Evolutionary conservation across 768 basidiomycete species (phyloP), one percentile per base, ranked within the genome.

Genomic region (Rhodocollybia butyracea): DNA sequence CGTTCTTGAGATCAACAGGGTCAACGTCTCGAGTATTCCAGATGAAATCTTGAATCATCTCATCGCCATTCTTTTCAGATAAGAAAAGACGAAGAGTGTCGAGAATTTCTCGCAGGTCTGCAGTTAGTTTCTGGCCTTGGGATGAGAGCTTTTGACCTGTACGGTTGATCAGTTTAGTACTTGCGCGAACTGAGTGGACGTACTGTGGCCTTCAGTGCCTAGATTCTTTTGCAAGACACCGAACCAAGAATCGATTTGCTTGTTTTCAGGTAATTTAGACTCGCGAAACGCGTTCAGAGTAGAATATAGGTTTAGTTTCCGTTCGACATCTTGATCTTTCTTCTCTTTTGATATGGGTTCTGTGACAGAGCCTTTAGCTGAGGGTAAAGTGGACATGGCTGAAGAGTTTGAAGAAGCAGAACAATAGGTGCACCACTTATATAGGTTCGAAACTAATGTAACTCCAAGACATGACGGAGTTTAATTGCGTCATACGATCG

Each of bases 21-120:
- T 76, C 76, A 19, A 86, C 72, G 34, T 81, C 80, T 31, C 80
- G 74, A 1, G 90, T 91, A 57, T 86, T 81, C 88, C 88, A 94
- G 38, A 95, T 70, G 61, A 96, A 95, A 63, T 90, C 87, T 70
- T 98, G 96, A 68, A 97, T 78, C 38, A 98, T 79, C 73, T 98
- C 94, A 61, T 96, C 94, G 22, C 76, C 72, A 61, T 97, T 97
- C 82, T 96, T 97, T 62, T 88, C 79, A 46, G 75, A 64, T n/a
- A 95, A 84, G 55, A 94, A 85, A 38, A 80, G 61, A 12, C 86
- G 79, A 0, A 81, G 76, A 4, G 91, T 94, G 60, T 83, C 80
- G 63, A 96, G 77, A 65, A 97, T 90, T 46, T 91, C 84, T 41
- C 83, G 80, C n/a, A 79, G 68, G 65, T 97, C 94, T 51, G 82